Percentiles rank a stretch among this genome's conserved stretches.
These are phyloP conservation scores for Iberis pinnata DNA, from an alignment of 345 rosid species.

Conservation along the genomic window DNA sequence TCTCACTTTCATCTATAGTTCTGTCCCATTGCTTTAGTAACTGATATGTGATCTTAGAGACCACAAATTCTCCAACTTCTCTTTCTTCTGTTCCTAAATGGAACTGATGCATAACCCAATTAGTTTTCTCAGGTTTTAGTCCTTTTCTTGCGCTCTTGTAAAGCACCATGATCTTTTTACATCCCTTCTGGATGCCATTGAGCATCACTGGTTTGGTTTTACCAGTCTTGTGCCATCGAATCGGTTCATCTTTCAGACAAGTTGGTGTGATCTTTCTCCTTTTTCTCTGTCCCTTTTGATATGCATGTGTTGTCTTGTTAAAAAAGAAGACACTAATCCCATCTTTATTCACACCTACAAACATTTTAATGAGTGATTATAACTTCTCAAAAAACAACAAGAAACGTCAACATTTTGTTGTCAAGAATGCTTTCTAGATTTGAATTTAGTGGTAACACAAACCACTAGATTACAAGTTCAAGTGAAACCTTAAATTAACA, in stretches of 20 bases:
- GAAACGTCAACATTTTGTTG: background rate
- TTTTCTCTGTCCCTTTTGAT: constrained; percentile 71
- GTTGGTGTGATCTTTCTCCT: constrained; percentile 56
- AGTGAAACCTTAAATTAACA: no score
- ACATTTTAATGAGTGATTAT: background rate
- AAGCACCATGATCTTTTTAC: constrained; percentile 85
- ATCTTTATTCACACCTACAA: constrained; percentile 67
- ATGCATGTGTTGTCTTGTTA: constrained; percentile 61
- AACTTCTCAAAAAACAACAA: background rate
- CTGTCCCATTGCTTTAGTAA: constrained; percentile 39
- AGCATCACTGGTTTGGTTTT: constrained; percentile 57
- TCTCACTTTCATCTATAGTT: constrained; percentile 33
- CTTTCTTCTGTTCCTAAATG: constrained; percentile 68
- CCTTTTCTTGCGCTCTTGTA: constrained; percentile 60
- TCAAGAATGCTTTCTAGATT: no score
- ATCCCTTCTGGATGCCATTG: constrained; percentile 66
- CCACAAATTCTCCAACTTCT: constrained; percentile 64
- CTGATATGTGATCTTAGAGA: constrained; percentile 63
- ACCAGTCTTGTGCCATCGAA: constrained; percentile 96
- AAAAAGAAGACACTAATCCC: constrained; percentile 75
- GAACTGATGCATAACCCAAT: constrained; percentile 87
- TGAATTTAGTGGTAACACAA: no score
- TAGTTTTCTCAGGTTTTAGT: constrained; percentile 49
- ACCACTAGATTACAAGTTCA: no score
- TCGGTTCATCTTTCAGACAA: constrained; percentile 34